Evolutionary conservation across 2,329 filamentous ascomycete genomes (phyloP).

Genomic region (Dothistroma pini): DNA sequence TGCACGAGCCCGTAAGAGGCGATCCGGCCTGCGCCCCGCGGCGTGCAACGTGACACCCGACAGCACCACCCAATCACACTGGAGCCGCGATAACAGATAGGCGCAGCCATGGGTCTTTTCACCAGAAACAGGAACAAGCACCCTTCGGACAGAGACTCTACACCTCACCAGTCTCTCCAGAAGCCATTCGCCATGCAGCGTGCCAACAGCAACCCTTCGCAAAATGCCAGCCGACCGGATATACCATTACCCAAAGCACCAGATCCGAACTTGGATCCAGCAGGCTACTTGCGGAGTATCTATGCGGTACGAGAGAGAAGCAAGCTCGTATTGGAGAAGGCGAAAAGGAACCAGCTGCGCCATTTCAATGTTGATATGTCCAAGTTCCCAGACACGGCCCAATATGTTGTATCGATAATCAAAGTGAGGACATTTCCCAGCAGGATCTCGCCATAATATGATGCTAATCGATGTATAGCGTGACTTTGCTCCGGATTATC

Average conservation of each 20-base stretch:
- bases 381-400: slow-evolving; percentile 79
- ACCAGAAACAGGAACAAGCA: slow-evolving; percentile 42
- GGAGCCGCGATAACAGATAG: slow-evolving; percentile 9
- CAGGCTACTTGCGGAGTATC: slow-evolving; percentile 85
- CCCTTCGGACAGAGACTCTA: slow-evolving; percentile 15
- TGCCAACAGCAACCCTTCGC: slow-evolving; percentile 38
- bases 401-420: slow-evolving; percentile 88
- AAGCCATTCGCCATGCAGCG: slow-evolving; percentile 35
- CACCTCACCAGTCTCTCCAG: slow-evolving; percentile 25
- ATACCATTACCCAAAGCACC: slow-evolving; percentile 79
- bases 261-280: slow-evolving; percentile 82
- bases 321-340: slow-evolving; percentile 70
- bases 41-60: slow-evolving; percentile 1
- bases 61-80: neutral
- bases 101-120: slow-evolving; percentile 49
- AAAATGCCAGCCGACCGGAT: slow-evolving; percentile 51
- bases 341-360: slow-evolving; percentile 69
- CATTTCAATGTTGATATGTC: slow-evolving; percentile 86
- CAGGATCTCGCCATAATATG: neutral
- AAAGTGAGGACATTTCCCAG: slow-evolving; percentile 57
- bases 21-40: neutral
- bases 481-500: slow-evolving; percentile 66
- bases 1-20: slow-evolving; percentile 3
- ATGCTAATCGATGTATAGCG: slow-evolving; percentile 45
- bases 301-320: slow-evolving; percentile 80